These are phyloP conservation scores for Loxodes magnus DNA, from an alignment of 73 alveolate species.

Conservation along the genomic window DNA sequence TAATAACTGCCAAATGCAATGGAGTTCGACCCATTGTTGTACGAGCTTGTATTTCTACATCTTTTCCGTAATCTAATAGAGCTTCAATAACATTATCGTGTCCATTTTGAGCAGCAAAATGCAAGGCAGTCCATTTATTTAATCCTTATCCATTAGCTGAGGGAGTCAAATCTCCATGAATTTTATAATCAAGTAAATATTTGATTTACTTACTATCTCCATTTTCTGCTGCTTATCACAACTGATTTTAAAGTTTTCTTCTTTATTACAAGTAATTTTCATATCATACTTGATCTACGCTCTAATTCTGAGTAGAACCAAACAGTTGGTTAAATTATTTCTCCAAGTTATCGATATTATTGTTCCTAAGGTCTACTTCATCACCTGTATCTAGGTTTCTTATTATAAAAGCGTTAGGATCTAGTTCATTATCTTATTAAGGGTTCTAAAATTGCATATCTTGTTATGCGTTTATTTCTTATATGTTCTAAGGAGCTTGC, in stretches of 20 bases:
- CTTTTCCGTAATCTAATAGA: not conserved
- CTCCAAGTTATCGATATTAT: too few species aligned
- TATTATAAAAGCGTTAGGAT: too few species aligned
- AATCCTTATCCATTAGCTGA: not conserved
- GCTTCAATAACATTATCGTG: not conserved
- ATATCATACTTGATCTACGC: too few species aligned
- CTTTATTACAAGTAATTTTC: not conserved
- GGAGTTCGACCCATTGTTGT: conserved; percentile 4
- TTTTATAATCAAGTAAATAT: not conserved
- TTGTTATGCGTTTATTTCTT: too few species aligned
- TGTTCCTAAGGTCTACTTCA: too few species aligned
- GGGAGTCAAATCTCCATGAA: not conserved
- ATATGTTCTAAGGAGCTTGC: too few species aligned
- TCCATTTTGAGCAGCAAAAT: not conserved
- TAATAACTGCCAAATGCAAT: not conserved
- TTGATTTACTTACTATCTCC: not conserved
- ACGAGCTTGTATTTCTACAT: not conserved
- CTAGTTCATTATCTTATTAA: too few species aligned
- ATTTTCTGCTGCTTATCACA: conserved; percentile 4
- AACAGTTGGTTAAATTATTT: too few species aligned
- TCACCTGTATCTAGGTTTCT: too few species aligned
- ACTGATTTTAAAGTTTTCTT: not conserved
- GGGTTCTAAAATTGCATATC: too few species aligned
- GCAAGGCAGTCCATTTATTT: conserved; percentile 2
- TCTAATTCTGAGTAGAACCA: too few species aligned